Base-by-base conservation (phyloP, 306 rosid genomes). In the Macrotyloma uniflorum region DNA sequence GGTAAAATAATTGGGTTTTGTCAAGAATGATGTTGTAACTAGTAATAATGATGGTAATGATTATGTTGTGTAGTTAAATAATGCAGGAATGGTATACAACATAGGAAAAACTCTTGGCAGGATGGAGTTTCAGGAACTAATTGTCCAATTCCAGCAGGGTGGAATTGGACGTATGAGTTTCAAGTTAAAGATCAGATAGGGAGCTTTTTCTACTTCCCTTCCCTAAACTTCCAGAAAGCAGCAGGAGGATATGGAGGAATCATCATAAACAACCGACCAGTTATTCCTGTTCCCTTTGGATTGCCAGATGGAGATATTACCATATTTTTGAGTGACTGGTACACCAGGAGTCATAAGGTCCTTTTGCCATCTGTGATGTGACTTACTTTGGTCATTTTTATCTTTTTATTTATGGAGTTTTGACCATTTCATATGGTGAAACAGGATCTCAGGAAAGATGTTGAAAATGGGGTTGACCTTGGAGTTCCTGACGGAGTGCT, bases 121-220 rank as follows among this genome's bases (percentile, higher is more conserved):
- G 98, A 95, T 73, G 98, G 98, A 47, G 98, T 95, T 53, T 87
- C 85, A 32, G 97, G 97, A 84, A 95, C 98, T 10, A 95, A 89
- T 70, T 95, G 98, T 86, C 98, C 98, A n/a, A 91, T 95, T 76
- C 98, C 93, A n/a, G 86, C 96, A 5, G 98, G 98, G 69, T 92
- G 96, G 97, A 95, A 95, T 70, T 95, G 96, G 97, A 95, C 98
- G 19, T 92, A 92, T 74, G 84, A 95, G 49, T 90, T 95, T 83
- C 98, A 95, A 85, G 93, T 95, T 63, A 95, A 95, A 82, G 98
- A 95, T 87, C 98, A 95, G 85, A 92, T 94, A 67, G 98, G 98
- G 82, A 95, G 97, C 70, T 89, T 95, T 89, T 92, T 89, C 87
- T 95, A 95, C 80, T 92, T 92, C 86, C 97, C 98, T 49, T 92